Evolutionary conservation across 805 yeast genomes (phyloP), one percentile per base, ranked within the genome.

Genomic region (Jamesozyma hellenica): DNA sequence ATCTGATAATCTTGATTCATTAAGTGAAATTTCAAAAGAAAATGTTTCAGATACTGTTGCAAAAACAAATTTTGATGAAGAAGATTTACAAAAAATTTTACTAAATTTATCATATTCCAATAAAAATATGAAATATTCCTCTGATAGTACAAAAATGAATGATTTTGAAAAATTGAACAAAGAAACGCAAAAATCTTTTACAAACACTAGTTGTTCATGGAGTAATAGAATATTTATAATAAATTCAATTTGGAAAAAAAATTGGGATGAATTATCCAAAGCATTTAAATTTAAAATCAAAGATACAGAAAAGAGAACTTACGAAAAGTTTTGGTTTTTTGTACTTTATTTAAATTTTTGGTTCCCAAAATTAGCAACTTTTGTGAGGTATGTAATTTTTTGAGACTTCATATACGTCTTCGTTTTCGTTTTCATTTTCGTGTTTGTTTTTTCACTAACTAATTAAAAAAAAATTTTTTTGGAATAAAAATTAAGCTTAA

Each of bases 291-390:
- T 42, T 28, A 35, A 13, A 12, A 35, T 52, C 12, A 51, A 50
- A 28, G 39, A 33, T 26, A 23, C 49, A 4, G 55, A 55, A 38
- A 28, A 44, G 7, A 46, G 39, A 26, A 4, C 42, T 18, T 50
- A 52, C 25, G 55, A 53, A 32, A 42, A 45, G 11, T 42, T 55
- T 28, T 55, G 59, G 52, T 38, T 47, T 10, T 33, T 45, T 15
- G 30, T 53, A 11, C 38, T 53, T 4, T 48, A 52, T 38, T 28
- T 50, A 28, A 50, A 52, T 34, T 36, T 52, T 30, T 48, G 53
- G 46, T 46, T 52, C 31, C 58, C 58, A 13, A 42, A 42, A 32
- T 25, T 47, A 16, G 43, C 52, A 2, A 18, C 42, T 13, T 32
- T 41, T 12, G 13, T 51, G 36, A 51, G 47, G 58, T 53, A 53